These are phyloP conservation scores for Fragaria nilgerrensis DNA, from an alignment of 306 rosid species.

Conservation along the genomic window DNA sequence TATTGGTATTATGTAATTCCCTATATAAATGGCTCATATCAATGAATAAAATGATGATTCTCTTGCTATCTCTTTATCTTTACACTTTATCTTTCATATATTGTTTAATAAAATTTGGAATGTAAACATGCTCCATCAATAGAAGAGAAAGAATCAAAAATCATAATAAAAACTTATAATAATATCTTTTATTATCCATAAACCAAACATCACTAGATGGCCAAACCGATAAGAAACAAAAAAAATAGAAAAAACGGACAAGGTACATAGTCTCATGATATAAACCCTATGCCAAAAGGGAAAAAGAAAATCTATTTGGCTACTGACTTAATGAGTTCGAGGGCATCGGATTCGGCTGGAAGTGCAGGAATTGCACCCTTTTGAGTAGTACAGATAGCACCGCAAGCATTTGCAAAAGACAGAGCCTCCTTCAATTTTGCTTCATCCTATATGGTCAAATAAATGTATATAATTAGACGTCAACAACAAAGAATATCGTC, in stretches of 20 bases:
- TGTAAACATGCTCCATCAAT: no score
- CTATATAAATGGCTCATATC: no score
- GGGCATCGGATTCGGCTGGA: slow-evolving; percentile 43
- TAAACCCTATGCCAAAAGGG: not conserved
- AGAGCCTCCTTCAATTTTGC: slow-evolving; percentile 55
- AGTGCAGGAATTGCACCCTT: slow-evolving; percentile 80
- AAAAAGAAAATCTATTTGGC: slow-evolving; percentile 21
- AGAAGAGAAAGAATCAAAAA: no score
- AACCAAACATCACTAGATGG: not conserved
- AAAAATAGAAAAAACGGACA: not conserved
- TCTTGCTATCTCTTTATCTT: no score
- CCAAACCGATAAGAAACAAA: not conserved
- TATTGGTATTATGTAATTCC: no score
- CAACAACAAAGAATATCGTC: no score
- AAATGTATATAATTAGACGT: not conserved
- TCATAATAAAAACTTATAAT: not conserved
- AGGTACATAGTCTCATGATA: not conserved
- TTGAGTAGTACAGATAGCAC: slow-evolving; percentile 57
- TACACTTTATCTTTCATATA: no score
- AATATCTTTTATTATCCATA: not conserved
- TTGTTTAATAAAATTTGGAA: no score
- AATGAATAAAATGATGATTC: no score
- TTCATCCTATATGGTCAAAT: slow-evolving; percentile 32
- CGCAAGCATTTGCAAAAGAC: slow-evolving; percentile 60
- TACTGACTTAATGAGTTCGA: slow-evolving; percentile 34